Percentiles rank a stretch among this genome's conserved stretches.
These are phyloP conservation scores for Cladosporium sp. DNA, from an alignment of 2,329 filamentous ascomycete species.

Conservation along the genomic window DNA sequence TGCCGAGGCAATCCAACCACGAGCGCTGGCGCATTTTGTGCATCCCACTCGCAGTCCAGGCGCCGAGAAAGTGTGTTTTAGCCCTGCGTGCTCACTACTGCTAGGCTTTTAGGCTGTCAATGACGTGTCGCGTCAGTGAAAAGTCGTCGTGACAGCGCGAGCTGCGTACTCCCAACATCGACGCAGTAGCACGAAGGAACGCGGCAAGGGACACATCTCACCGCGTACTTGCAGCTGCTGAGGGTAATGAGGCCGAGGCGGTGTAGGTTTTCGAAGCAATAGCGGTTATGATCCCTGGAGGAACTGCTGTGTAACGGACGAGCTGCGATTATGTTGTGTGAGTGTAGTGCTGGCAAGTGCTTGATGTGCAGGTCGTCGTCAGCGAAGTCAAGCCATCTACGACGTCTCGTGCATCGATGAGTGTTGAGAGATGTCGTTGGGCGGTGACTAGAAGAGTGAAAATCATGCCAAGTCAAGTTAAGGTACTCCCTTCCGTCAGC, in stretches of 20 bases:
- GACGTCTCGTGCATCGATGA: too few relatives aligned
- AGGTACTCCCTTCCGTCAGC: too few relatives aligned
- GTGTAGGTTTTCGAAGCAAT: not conserved
- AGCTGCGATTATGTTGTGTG: not conserved
- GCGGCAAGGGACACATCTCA: not conserved
- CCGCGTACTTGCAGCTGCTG: too few relatives aligned
- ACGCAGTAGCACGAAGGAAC: not conserved
- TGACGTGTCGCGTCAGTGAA: not conserved
- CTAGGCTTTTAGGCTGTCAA: not conserved
- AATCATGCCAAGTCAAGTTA: too few relatives aligned
- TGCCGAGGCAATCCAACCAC: conserved; percentile 2
- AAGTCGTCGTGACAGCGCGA: not conserved
- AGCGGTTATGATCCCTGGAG: not conserved
- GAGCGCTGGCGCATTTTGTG: not conserved
- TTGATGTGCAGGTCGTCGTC: too few relatives aligned
- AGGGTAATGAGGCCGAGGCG: not conserved
- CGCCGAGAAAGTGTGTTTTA: not conserved
- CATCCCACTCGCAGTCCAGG: not conserved
- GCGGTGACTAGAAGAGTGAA: too few relatives aligned
- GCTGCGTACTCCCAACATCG: not conserved
- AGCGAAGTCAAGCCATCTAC: too few relatives aligned
- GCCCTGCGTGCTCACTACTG: not conserved
- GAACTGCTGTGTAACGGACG: not conserved
- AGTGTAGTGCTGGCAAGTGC: not conserved
- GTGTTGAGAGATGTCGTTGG: too few relatives aligned